Conservation (phyloP, 176 grass and related monocot genomes). For the Themeda triandra region DNA sequence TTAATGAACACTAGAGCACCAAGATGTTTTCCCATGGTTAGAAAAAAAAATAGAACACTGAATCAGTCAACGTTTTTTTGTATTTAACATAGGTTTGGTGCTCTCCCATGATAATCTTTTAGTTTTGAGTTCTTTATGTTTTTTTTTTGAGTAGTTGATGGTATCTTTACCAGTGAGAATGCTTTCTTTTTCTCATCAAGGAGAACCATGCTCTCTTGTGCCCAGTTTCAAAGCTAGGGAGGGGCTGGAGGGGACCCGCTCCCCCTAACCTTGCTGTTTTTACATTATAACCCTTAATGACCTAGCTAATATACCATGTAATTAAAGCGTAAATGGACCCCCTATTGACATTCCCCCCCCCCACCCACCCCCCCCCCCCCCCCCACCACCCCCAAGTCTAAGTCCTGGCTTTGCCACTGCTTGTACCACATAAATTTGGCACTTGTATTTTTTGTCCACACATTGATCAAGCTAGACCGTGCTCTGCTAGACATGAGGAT, state of each 20-base stretch:
- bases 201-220: not conserved
- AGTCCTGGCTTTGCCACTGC: no score
- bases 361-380: no score
- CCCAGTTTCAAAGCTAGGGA: no score
- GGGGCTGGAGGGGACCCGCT: no score
- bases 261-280: no score
- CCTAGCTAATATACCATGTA: no score
- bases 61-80: not conserved
- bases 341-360: no score
- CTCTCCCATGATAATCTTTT: not conserved
- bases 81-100: not conserved
- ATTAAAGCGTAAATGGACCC: no score
- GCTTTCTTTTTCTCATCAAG: slow-evolving; percentile 10
- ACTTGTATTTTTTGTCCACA: not conserved
- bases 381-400: no score
- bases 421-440: not conserved
- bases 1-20: not conserved
- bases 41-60: not conserved
- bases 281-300: no score
- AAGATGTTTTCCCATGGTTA: not conserved
- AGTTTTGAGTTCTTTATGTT: not conserved
- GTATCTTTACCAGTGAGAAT: not conserved
- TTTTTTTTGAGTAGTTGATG: not conserved
- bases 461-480: not conserved
- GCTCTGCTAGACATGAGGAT: not conserved